Base-by-base conservation (phyloP, 345 rosid species). In the Viola odorata region DNA sequence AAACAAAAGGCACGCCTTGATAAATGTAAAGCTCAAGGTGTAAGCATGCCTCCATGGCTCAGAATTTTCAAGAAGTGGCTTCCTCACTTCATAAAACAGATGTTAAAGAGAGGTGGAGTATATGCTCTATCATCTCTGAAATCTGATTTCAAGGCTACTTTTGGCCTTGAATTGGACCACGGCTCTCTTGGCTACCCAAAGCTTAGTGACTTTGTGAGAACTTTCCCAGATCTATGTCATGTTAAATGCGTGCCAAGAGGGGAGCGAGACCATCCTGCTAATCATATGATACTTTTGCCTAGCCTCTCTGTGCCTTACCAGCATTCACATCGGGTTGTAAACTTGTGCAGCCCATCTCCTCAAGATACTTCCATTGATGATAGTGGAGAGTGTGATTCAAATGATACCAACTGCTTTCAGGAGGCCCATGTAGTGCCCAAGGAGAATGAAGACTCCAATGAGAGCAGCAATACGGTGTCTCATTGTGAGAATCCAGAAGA, bases 101-200 rank as follows among this genome's bases (percentile, higher is more conserved):
- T 59, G 54, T 71, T 84, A 58, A 63, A 48, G 53, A 62, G 56
- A 49, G 82, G 63, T 50, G 77, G 32, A 55, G 75, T 68, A 57
- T 90, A 87, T 78, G 87, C 97, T 58, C 84, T 90, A 9, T 87
- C 97, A 49, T 90, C 96, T 51, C 80, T 87, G 57, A 90, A 90
- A 81, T 74, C 82, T 14, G 97, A 90, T 74, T 90, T 87, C 76
- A 82, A 78, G 53, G 62, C 78, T 68, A 65, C 64, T 42, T 90
- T 74, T 75, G 84, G 84, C 61, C 69, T 79, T 52, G 91, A 90
- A 36, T 54, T 90, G 49, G 87, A 90, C 56, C 97, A 90, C 58
- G 66, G 72, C 61, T 82, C 97, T 70, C 77, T 90, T 36, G 97
- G 92, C 50, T 90, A 73, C 78, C n/a, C 58, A 48, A 90, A 90